These are phyloP conservation scores for Elsinoe necatrix DNA, from an alignment of 2,329 filamentous ascomycete genomes.

Conservation along the genomic window DNA sequence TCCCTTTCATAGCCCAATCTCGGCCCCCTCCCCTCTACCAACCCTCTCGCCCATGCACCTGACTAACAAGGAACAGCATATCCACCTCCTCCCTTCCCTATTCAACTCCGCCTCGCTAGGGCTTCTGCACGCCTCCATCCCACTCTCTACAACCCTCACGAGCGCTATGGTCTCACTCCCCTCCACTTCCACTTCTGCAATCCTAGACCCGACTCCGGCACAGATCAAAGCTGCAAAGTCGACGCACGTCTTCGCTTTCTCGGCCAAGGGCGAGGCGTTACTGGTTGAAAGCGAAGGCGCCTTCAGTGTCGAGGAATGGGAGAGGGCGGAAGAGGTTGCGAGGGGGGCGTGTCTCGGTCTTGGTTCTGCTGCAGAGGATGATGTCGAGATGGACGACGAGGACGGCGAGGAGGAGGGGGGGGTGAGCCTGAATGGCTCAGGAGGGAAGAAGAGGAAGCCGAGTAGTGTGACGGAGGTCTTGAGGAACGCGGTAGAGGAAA, in stretches of 20 bases:
- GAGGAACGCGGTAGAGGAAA: slow-evolving; percentile 16
- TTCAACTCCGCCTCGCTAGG: slow-evolving; percentile 71
- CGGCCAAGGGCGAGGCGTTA: slow-evolving; percentile 62
- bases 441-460: slow-evolving; percentile 19
- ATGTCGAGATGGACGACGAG: background rate
- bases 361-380: slow-evolving; percentile 22
- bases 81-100: slow-evolving; percentile 71
- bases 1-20: background rate
- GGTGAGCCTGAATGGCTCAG: slow-evolving; percentile 30
- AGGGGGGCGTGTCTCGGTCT: slow-evolving; percentile 54
- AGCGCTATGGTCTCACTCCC: slow-evolving; percentile 37
- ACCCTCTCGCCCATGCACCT: background rate
- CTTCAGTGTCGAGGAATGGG: slow-evolving; percentile 71
- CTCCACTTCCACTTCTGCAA: slow-evolving; percentile 26
- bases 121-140: slow-evolving; percentile 73
- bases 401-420: slow-evolving; percentile 27
- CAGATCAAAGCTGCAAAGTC: slow-evolving; percentile 58
- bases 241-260: slow-evolving; percentile 75
- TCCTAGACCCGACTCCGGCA: slow-evolving; percentile 54
- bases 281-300: slow-evolving; percentile 72
- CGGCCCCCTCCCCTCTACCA: background rate
- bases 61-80: slow-evolving; percentile 47
- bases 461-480: slow-evolving; percentile 9
- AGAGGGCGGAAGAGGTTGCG: slow-evolving; percentile 57
- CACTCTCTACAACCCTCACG: slow-evolving; percentile 64